Conservation (phyloP, 805 yeast species). For the Saccharomycopsis synnaedendra region DNA sequence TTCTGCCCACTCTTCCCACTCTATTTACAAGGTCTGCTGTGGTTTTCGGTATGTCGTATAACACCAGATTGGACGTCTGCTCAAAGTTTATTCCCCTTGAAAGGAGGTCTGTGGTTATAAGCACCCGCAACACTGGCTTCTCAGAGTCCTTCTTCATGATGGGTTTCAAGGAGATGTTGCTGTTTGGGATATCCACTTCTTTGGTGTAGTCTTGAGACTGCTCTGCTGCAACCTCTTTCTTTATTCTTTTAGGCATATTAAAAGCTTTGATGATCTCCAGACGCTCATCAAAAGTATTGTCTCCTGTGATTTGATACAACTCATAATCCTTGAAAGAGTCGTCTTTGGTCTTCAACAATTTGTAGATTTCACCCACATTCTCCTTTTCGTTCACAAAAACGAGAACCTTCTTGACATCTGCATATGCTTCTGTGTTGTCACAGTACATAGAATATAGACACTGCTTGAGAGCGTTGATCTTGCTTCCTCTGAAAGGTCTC, state of each 20-base stretch:
- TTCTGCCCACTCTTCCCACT: conserved; percentile 89
- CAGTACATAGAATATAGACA: conserved; percentile 74
- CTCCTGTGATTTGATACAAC: conserved; percentile 57
- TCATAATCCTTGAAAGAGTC: conserved; percentile 33
- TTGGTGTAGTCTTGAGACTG: neutral
- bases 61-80: conserved; percentile 67
- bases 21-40: conserved; percentile 84
- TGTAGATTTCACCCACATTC: conserved; percentile 48
- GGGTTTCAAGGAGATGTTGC: conserved; percentile 6
- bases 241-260: conserved; percentile 1
- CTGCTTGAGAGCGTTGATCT: conserved; percentile 77
- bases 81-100: conserved; percentile 86
- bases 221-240: conserved; percentile 10
- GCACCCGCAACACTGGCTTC: conserved; percentile 38
- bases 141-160: conserved; percentile 18
- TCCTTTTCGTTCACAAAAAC: conserved; percentile 75
- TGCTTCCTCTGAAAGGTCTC: conserved; percentile 77
- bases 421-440: conserved; percentile 71
- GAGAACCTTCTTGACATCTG: conserved; percentile 58
- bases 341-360: conserved; percentile 29
- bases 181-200: conserved; percentile 1
- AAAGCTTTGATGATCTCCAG: conserved; percentile 17
- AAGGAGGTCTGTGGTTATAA: conserved; percentile 79
- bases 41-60: conserved; percentile 77
- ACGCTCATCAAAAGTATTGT: conserved; percentile 51